Conservation (phyloP, 73 alveolate genomes). For the Paramecium pentaurelia region DNA sequence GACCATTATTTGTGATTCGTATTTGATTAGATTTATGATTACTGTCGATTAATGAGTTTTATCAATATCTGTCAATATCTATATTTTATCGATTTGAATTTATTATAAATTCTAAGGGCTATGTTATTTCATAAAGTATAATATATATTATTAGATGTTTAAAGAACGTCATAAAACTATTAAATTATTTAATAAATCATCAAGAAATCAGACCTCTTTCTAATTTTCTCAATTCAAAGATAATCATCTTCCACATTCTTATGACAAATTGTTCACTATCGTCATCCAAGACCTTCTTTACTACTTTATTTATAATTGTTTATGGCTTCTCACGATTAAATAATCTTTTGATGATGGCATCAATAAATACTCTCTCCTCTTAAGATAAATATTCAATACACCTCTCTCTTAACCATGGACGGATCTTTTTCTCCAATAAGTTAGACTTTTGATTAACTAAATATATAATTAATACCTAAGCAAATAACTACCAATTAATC, state of each 20-base stretch:
- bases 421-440: conserved; percentile 28
- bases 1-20: neutral
- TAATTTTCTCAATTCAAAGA: conserved; percentile 36
- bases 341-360: conserved; percentile 53
- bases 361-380: conserved; percentile 51
- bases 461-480: neutral
- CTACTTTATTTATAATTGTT: conserved; percentile 35
- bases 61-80: neutral
- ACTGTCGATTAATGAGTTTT: neutral
- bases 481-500: conserved; percentile 43
- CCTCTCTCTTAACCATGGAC: conserved; percentile 40
- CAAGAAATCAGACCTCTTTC: conserved; percentile 20
- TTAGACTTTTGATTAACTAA: conserved; percentile 15
- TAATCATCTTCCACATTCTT: conserved; percentile 42
- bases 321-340: conserved; percentile 47
- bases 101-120: neutral
- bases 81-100: neutral
- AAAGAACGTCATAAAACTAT: neutral
- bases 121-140: neutral
- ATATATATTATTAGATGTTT: neutral
- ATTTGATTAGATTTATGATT: neutral
- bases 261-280: conserved; percentile 16
- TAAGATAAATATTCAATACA: conserved; percentile 32
- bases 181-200: neutral
- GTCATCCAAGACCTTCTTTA: conserved; percentile 39